phyloP scores from a whole-genome alignment of 108 stramenopile species.

The Pseudonitzschia multistriata region DNA sequence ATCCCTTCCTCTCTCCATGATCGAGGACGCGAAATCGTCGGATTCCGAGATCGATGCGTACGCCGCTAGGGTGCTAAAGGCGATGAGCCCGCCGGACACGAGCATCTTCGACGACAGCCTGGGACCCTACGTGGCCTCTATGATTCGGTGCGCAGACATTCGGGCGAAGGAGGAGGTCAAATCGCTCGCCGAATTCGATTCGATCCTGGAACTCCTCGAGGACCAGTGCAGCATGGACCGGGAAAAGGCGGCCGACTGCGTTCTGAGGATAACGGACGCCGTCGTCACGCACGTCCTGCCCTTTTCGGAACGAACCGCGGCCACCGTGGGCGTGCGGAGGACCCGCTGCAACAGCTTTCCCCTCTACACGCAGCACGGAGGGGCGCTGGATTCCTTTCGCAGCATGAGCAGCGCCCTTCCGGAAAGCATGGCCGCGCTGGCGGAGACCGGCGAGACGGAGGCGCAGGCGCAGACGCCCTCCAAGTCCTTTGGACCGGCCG shows the following conservation, averaged over 20 bases:
- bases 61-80: slow-evolving; percentile 43
- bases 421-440: slow-evolving; percentile 6
- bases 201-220: slow-evolving; percentile 63
- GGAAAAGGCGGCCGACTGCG: slow-evolving; percentile 36
- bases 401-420: slow-evolving; percentile 12
- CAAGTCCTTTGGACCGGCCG: not conserved
- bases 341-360: not conserved
- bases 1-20: slow-evolving; percentile 9
- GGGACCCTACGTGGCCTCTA: slow-evolving; percentile 64
- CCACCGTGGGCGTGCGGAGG: not conserved
- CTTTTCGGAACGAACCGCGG: slow-evolving; percentile 22
- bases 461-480: too few species aligned
- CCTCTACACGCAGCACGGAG: slow-evolving; percentile 16
- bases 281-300: slow-evolving; percentile 41
- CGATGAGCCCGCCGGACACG: slow-evolving; percentile 46
- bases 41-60: slow-evolving; percentile 64
- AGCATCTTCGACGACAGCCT: slow-evolving; percentile 47
- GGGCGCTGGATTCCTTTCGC: slow-evolving; percentile 24
- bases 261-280: slow-evolving; percentile 52
- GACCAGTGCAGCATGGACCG: slow-evolving; percentile 62
- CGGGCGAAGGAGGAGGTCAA: slow-evolving; percentile 20
- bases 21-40: slow-evolving; percentile 19
- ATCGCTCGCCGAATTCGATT: slow-evolving; percentile 51
- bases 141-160: slow-evolving; percentile 43
- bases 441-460: not conserved